These are phyloP conservation scores for Pouteria campechiana DNA, from an alignment of 179 eudicot genomes.

Conservation along the genomic window DNA sequence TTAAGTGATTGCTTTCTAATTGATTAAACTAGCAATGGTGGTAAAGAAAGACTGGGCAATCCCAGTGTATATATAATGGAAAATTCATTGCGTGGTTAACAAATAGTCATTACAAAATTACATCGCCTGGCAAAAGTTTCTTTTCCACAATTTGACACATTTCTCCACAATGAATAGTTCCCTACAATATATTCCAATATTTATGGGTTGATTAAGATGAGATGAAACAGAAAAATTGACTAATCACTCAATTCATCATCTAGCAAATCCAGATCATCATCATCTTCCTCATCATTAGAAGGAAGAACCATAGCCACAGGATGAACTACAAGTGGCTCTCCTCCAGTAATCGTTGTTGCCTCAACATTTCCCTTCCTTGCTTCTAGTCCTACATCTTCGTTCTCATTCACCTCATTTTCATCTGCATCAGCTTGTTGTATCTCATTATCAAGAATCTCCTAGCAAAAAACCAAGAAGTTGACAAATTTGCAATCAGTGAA, in stretches of 20 bases:
- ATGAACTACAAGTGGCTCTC: conserved; percentile 49
- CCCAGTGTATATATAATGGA: no score
- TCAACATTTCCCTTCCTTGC: conserved; percentile 37
- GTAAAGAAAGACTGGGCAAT: no score
- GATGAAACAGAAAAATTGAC: not conserved
- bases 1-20: no score
- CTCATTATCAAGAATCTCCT: conserved; percentile 55
- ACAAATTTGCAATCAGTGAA: not conserved
- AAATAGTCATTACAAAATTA: no score
- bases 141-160: no score
- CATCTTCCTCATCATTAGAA: conserved; percentile 30
- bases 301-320: conserved; percentile 27
- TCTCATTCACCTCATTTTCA: conserved; percentile 49
- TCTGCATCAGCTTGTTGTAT: conserved; percentile 41
- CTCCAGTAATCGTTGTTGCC: conserved; percentile 48
- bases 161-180: no score
- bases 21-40: no score
- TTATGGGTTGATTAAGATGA: not conserved
- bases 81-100: no score
- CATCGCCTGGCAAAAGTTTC: no score
- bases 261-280: conserved; percentile 51
- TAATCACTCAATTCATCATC: conserved; percentile 66
- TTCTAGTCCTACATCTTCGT: conserved; percentile 38
- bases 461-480: conserved; percentile 1
- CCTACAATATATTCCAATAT: no score